Base-by-base conservation (phyloP, 2,329 filamentous ascomycete genomes). In the Fusarium agapanthi region DNA sequence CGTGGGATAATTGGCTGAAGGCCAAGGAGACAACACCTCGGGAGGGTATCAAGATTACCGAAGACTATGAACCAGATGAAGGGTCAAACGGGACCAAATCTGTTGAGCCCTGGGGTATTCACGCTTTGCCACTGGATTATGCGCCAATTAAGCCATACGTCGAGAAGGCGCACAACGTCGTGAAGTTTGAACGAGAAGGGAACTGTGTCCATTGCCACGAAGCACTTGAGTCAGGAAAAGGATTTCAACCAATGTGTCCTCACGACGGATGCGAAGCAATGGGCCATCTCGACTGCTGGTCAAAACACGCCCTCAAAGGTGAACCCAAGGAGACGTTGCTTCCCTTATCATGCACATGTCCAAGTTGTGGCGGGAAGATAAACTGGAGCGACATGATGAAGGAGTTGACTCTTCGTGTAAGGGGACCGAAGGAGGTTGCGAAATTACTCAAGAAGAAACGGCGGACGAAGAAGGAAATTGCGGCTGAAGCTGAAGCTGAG, bases 301-400 rank as follows among this genome's bases (percentile, higher is more conserved):
- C 89, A 65, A 81, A 80, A 35, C 84, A 89, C 69, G 80, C 90
- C 4, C 81, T 91, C 6, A 77, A 75, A 2, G 68, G 77, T 3
- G 80, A 83, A 7, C 77, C 76, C 0, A 76, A 79, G 0, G 81
- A 83, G 7, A 81, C 84, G 7, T 76, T 97, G 4, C 78, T 97
- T 3, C 95, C 95, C 0, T 84, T 88, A 4, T 79, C 85, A 38
- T 95, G 94, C 6, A 81, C 76, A 5, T 98, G 95, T 82, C 94
- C 94, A 0, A 83, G 83, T 26, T 98, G 95, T 78, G 82, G 86
- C 3, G 84, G 85, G 0, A 81, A 84, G 9, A 82, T 95, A 5
- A 80, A 85, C 56, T 98, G 95, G 95, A 85, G 86, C 0, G 88
- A 92, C 53, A 89, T 98, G 83, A 92, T 97, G 84, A 95, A 91